phyloP scores from a whole-genome alignment of 306 rosid genomes.

The Adenanthera pavonina region DNA sequence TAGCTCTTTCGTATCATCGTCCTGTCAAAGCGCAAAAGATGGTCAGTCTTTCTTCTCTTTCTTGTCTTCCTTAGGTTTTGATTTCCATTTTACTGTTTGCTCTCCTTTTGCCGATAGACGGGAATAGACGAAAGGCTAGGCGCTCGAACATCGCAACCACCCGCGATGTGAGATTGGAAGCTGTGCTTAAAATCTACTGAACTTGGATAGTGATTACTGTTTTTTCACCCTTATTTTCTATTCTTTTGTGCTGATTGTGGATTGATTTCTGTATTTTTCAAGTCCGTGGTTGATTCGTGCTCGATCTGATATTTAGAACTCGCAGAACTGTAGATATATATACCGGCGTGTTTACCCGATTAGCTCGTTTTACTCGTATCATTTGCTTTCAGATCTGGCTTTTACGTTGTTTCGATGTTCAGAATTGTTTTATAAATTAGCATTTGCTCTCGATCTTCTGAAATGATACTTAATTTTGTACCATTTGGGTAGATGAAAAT shows the following conservation, averaged over 20 bases:
- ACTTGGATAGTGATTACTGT: not conserved
- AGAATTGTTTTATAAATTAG: conserved; percentile 22
- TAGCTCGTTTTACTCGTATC: not conserved
- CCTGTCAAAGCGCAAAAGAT: conserved; percentile 11
- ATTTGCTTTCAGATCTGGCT: conserved; percentile 41
- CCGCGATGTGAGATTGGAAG: not conserved
- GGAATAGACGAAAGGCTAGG: no score
- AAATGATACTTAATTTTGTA: not conserved
- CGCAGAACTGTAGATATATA: conserved; percentile 7
- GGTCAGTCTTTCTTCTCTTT: conserved; percentile 26
- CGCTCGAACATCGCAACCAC: not conserved
- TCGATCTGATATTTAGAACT: conserved; percentile 42
- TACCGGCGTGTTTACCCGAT: not conserved
- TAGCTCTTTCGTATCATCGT: conserved; percentile 8
- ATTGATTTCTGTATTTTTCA: not conserved
- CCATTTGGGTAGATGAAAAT: not conserved
- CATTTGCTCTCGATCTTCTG: not conserved
- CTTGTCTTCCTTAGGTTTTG: conserved; percentile 6
- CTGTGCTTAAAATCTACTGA: not conserved
- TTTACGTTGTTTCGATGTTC: conserved; percentile 6
- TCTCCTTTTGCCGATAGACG: not conserved
- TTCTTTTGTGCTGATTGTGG: not conserved
- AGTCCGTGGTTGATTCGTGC: not conserved
- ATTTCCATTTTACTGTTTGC: not conserved
- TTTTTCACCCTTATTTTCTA: not conserved